A percentile compares a stretch with the other conserved stretches of the same genome.
These are phyloP conservation scores for Monosporozyma servazzii DNA, from an alignment of 805 yeast genomes.

Conservation along the genomic window DNA sequence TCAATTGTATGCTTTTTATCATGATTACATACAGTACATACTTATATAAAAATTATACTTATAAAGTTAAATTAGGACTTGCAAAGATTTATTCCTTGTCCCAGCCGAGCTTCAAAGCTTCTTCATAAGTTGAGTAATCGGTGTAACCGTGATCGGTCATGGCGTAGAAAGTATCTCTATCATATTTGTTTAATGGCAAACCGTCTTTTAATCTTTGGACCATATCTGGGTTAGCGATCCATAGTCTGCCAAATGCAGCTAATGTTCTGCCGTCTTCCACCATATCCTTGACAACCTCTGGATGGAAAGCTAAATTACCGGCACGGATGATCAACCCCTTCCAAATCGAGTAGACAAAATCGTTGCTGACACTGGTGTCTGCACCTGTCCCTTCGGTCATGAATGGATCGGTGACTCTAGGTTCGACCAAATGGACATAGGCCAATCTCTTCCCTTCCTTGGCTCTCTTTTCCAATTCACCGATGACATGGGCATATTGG, in stretches of 20 bases:
- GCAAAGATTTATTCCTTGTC: no score
- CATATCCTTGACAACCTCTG: constrained; percentile 7
- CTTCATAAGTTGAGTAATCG: no score
- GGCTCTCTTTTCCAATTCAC: constrained; percentile 32
- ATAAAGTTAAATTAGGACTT: no score
- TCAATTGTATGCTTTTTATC: no score
- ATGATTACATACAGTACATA: no score
- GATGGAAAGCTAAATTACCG: constrained; percentile 27
- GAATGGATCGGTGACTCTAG: constrained; percentile 26
- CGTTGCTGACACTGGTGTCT: constrained; percentile 25
- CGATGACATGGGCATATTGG: constrained; percentile 32
- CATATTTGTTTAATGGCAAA: constrained; percentile 32
- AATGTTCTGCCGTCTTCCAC: constrained; percentile 33
- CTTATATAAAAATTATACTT: no score
- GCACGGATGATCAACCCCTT: constrained; percentile 36
- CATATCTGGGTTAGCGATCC: constrained; percentile 47
- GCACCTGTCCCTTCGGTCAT: constrained; percentile 18
- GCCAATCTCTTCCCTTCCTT: constrained; percentile 29
- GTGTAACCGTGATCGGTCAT: no score
- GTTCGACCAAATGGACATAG: constrained; percentile 35
- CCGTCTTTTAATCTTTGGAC: constrained; percentile 34
- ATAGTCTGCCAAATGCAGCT: constrained; percentile 37
- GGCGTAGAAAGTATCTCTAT: constrained; percentile 8
- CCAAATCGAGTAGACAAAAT: constrained; percentile 35
- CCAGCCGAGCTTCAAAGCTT: no score